Base-by-base conservation (phyloP, 768 basidiomycete genomes). In the Fomitopsis serialis region DNA sequence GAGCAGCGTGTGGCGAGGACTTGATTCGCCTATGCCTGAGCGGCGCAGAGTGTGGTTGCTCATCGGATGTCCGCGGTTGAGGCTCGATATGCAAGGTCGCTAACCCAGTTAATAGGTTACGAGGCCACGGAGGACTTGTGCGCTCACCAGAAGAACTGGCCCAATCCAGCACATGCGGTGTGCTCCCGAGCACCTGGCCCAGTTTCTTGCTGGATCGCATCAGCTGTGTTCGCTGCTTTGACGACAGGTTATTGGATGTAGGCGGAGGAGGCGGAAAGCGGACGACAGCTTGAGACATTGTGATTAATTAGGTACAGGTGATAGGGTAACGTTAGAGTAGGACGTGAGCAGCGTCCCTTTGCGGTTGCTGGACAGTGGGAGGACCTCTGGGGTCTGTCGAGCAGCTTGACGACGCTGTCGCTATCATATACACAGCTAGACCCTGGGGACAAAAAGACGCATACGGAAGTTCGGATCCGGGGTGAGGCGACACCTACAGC, bases 131-230 rank as follows among this genome's bases (percentile, higher is more conserved):
- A n/a, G n/a, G n/a, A n/a, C n/a, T 8, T 11, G n/a, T 10, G 2
- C 34, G 42, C 57, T 50, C 45, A 58, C 60, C 40, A 17, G 46
- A 24, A 27, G 53, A 32, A 42, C 58, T 53, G 1, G 61, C 49
- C 6, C 57, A 49, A 42, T 85, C 82, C 11, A 80, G 56, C 29
- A 84, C 69, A 53, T 77, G 80, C n/a, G 84, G 84, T 15, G 81
- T 78, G 19, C 74, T 70, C 12, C 84, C 84, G 11, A 86, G 68
- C 11, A 86, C 66, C 43, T 79, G 76, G 21, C 77, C 76, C 21
- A 87, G 74, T 68, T 85, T 86, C 59, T 75, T 78, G 21, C 81
- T 77, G 23, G 78, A 76, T 25, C 81, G 79, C 27, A 82, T 60
- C 22, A 86, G 74, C 50, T 79, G 79, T 9, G 72, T 63, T n/a